Percentiles rank a stretch among this genome's conserved stretches.
Evolutionary conservation across 768 basidiomycete genomes (phyloP).

Genomic region (Scleroderma citrinum): DNA sequence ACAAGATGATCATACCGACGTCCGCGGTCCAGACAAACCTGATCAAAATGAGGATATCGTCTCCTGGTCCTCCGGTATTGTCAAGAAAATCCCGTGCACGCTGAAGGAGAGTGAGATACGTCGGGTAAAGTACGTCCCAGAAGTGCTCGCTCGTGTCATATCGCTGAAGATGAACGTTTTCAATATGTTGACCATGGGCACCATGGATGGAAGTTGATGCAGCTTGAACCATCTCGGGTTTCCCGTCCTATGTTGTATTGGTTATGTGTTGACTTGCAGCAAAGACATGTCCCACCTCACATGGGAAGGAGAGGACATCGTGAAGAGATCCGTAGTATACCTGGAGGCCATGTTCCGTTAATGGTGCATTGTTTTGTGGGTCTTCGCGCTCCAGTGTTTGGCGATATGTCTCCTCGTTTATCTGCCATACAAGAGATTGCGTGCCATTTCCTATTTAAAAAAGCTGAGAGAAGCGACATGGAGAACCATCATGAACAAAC

Average conservation of each 20-base stretch:
- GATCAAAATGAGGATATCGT: conserved; percentile 79
- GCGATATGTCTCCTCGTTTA: conserved; percentile 83
- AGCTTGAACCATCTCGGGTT: conserved; percentile 70
- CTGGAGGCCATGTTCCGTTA: conserved; percentile 41
- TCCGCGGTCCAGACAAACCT: conserved; percentile 44
- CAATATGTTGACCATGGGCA: conserved; percentile 81
- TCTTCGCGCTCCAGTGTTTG: conserved; percentile 51
- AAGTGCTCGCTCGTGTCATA: conserved; percentile 73
- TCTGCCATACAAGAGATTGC: conserved; percentile 84
- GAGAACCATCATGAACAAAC: conserved; percentile 4
- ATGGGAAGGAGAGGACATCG: conserved; percentile 88
- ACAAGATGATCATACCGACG: background rate
- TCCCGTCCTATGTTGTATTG: conserved; percentile 59
- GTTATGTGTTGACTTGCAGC: background rate
- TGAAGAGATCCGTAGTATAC: conserved; percentile 93
- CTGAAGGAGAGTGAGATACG: conserved; percentile 52
- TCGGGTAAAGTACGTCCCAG: conserved; percentile 65
- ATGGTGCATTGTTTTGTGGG: conserved; percentile 18
- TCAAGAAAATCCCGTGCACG: conserved; percentile 70
- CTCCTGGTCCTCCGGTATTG: conserved; percentile 54
- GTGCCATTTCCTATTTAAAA: conserved; percentile 82
- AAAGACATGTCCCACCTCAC: conserved; percentile 54
- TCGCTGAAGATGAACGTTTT: conserved; percentile 77
- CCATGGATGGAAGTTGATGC: conserved; percentile 79
- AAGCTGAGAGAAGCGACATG: background rate